Conservation (phyloP, 2,329 filamentous ascomycete genomes). For the Trichoderma oligosporum region DNA sequence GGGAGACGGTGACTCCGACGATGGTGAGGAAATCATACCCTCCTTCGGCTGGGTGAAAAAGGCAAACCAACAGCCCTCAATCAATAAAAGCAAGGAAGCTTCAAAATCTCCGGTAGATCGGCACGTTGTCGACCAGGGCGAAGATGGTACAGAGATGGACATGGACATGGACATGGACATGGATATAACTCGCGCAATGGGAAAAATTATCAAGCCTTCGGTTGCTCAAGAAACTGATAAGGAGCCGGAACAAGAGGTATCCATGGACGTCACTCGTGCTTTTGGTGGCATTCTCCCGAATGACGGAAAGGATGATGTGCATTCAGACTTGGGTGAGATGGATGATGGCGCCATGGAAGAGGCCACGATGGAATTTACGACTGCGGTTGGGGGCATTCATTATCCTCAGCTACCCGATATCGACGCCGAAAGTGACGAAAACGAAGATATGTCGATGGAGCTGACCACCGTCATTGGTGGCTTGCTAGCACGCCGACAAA, state of each 20-base stretch:
- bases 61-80: constrained; percentile 33
- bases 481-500: constrained; percentile 39
- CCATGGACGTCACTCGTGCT: constrained; percentile 88
- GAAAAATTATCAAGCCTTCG: constrained; percentile 47
- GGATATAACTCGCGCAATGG: constrained; percentile 55
- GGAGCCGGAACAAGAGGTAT: constrained; percentile 64
- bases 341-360: constrained; percentile 42
- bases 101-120: constrained; percentile 32
- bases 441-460: constrained; percentile 77
- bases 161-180: constrained; percentile 49
- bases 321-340: constrained; percentile 25
- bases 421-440: constrained; percentile 39
- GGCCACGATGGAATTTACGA: constrained; percentile 74
- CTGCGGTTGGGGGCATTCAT: constrained; percentile 68
- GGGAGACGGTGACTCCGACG: constrained; percentile 53
- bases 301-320: constrained; percentile 15
- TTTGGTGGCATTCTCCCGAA: constrained; percentile 72
- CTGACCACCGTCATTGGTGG: constrained; percentile 64
- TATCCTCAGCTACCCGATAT: constrained; percentile 31
- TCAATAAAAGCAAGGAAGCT: constrained; percentile 41
- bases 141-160: constrained; percentile 31
- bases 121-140: constrained; percentile 19
- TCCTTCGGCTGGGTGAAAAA: constrained; percentile 73
- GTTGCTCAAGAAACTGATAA: constrained; percentile 39
- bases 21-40: constrained; percentile 66